A percentile compares a stretch with the other conserved stretches of the same genome.
phyloP scores from a whole-genome alignment of 192 early-diverging fungal genomes.

The Kappamyces sp. region DNA sequence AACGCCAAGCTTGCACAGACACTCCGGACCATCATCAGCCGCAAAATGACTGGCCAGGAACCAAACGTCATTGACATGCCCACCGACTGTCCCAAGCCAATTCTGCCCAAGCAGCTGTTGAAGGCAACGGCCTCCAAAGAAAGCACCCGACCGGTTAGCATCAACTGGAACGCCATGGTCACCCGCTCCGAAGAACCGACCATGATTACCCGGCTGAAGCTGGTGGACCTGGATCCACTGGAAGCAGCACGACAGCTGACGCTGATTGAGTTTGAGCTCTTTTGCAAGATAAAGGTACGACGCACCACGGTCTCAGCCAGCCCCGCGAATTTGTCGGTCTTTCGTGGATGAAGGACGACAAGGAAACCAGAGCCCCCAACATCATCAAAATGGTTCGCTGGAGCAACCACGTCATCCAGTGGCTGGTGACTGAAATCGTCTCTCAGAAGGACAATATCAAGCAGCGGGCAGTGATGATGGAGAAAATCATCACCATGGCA shows the following conservation, averaged over 20 bases:
- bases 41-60: constrained; percentile 17
- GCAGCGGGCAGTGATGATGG: constrained; percentile 36
- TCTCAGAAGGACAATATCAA: constrained; percentile 38
- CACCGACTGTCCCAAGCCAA: constrained; percentile 37
- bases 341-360: constrained; percentile 55
- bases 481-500: constrained; percentile 37
- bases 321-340: constrained; percentile 45
- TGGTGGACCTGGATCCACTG: constrained; percentile 47
- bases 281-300: constrained; percentile 39
- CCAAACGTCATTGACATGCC: constrained; percentile 8
- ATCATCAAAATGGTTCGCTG: constrained; percentile 48
- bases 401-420: constrained; percentile 54
- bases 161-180: constrained; percentile 15
- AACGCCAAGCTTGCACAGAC: constrained; percentile 31
- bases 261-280: constrained; percentile 49
- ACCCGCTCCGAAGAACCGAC: constrained; percentile 13
- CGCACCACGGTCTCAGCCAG: constrained; percentile 7
- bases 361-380: constrained; percentile 48
- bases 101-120: constrained; percentile 40
- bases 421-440: constrained; percentile 52
- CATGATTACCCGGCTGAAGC: constrained; percentile 28
- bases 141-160: too few relatives aligned
- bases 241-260: constrained; percentile 55
- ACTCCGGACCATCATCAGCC: constrained; percentile 20
- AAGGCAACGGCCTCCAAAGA: too few relatives aligned